These are phyloP conservation scores for Leishmania lainsoni DNA, from an alignment of 208 protist genomes.

Conservation along the genomic window DNA sequence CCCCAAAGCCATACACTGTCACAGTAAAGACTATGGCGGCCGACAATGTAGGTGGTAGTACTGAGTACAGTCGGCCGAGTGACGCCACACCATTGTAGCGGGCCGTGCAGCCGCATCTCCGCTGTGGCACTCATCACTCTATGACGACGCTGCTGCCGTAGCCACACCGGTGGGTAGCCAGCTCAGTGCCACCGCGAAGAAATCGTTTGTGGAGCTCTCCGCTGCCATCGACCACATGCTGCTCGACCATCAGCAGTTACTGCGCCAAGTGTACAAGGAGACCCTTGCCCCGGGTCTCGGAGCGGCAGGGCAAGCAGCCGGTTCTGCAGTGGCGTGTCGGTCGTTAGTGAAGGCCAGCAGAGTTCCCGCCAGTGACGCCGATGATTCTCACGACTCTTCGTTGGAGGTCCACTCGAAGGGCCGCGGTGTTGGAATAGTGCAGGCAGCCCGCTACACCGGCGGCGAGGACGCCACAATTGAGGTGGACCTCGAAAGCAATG, in stretches of 20 bases:
- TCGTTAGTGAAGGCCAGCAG: background rate
- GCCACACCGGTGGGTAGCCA: background rate
- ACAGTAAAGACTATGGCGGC: background rate
- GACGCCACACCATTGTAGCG: background rate
- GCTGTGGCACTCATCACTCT: background rate
- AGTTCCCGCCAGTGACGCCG: background rate
- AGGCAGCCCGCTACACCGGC: background rate
- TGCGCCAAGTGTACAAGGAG: slow-evolving; percentile 58
- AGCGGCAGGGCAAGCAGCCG: background rate
- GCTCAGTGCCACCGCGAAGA: slow-evolving; percentile 2
- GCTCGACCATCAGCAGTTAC: slow-evolving; percentile 61
- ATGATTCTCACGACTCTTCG: background rate
- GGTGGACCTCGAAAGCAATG: slow-evolving; percentile 9
- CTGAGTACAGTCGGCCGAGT: background rate
- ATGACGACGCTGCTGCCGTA: background rate
- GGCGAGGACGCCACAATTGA: background rate
- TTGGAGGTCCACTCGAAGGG: background rate
- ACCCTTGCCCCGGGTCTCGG: background rate
- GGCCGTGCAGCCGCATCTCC: background rate
- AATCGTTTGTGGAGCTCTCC: slow-evolving; percentile 45
- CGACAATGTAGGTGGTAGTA: background rate
- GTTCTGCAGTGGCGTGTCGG: background rate
- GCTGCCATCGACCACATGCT: slow-evolving; percentile 74
- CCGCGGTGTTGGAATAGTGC: background rate
- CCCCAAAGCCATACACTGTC: slow-evolving; percentile 17